phyloP scores from a whole-genome alignment of 106 monocot species.

The Dendrobium catenatum region DNA sequence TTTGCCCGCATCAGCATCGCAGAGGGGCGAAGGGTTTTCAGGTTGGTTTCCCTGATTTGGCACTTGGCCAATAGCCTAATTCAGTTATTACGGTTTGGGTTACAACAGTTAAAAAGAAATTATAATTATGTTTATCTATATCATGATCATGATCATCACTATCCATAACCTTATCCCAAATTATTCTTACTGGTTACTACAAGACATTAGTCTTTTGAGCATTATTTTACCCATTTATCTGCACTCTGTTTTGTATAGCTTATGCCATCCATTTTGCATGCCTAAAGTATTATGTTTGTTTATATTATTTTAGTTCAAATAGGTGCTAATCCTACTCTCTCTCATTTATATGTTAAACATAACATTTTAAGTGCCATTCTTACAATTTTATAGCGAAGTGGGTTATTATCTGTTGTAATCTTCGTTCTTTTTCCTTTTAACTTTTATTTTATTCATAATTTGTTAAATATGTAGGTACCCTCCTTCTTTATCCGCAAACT shows the following conservation, averaged over 20 bases:
- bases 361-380: too few relatives aligned
- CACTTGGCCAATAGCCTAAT: too few relatives aligned
- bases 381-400: too few relatives aligned
- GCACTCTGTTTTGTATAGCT: background rate
- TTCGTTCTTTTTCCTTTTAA: background rate
- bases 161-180: background rate
- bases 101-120: too few relatives aligned
- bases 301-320: background rate
- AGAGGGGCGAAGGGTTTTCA: too few relatives aligned
- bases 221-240: background rate
- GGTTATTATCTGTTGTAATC: background rate
- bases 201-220: too few relatives aligned
- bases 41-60: too few relatives aligned
- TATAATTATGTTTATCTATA: background rate
- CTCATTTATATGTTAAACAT: background rate
- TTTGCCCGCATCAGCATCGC: too few relatives aligned
- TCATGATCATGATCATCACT: background rate
- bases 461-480: constrained; percentile 51
- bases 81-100: too few relatives aligned
- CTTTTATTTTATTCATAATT: background rate
- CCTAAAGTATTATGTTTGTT: background rate
- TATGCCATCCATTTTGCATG: background rate
- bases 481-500: constrained; percentile 97
- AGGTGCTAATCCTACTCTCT: background rate
- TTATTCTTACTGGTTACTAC: background rate